A percentile compares a stretch with the other conserved stretches of the same genome.
phyloP scores from a whole-genome alignment of 108 stramenopile species.

The Craspedostauros australis region DNA sequence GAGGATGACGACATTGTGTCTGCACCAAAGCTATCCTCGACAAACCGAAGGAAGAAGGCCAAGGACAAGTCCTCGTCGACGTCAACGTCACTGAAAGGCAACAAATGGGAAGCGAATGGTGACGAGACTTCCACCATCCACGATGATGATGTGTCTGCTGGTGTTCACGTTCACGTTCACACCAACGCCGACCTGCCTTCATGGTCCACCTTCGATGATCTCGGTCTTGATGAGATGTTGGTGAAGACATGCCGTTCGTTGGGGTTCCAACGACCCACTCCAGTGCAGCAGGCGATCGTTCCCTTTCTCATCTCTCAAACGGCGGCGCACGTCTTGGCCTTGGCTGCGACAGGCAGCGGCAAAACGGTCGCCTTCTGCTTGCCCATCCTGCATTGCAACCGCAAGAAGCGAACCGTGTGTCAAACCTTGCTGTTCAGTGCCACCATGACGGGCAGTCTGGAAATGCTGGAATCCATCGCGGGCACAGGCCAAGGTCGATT shows the following conservation, averaged over 20 bases:
- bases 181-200: conserved; percentile 14
- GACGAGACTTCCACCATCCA: no score
- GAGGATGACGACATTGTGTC: no score
- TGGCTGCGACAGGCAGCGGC: conserved; percentile 78
- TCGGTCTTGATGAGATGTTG: conserved; percentile 59
- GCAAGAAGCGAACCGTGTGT: conserved; percentile 46
- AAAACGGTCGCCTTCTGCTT: conserved; percentile 92
- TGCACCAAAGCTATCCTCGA: no score
- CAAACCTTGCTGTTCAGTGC: conserved; percentile 96
- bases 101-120: no score
- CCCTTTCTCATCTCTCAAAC: conserved; percentile 51
- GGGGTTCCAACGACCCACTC: conserved; percentile 62
- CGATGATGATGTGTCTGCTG: neutral
- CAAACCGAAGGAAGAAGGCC: no score
- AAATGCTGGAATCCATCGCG: conserved; percentile 74
- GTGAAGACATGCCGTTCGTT: conserved; percentile 54
- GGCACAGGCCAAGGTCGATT: conserved; percentile 62
- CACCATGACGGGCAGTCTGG: conserved; percentile 87
- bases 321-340: conserved; percentile 55
- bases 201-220: conserved; percentile 56
- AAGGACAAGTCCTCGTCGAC: no score
- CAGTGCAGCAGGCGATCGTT: conserved; percentile 65
- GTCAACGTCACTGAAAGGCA: no score
- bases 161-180: no score
- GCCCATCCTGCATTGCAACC: conserved; percentile 64